Percentiles rank a stretch among this genome's conserved stretches.
Conservation (phyloP, 1,139 yeast genomes). For the Tardiomyces blankii region DNA sequence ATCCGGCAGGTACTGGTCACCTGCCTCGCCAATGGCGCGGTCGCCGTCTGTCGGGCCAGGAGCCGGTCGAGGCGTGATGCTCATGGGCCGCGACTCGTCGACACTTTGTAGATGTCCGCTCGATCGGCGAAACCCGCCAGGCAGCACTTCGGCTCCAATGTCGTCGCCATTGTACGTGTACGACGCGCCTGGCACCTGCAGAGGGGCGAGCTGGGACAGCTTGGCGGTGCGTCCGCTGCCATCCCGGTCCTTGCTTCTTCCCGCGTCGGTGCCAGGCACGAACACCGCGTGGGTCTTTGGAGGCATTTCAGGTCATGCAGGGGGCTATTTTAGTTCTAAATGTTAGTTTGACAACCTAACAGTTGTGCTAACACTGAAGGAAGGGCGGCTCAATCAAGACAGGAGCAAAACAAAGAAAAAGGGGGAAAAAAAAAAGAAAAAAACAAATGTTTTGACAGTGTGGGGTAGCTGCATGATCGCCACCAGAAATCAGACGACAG, state of each 20-base stretch:
- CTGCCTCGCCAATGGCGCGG: neutral
- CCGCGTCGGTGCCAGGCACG: neutral
- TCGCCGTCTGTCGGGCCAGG: neutral
- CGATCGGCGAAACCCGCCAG: slow-evolving; percentile 1
- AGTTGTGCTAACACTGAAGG: too few relatives aligned
- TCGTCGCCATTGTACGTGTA: slow-evolving; percentile 1
- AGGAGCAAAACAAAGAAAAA: too few relatives aligned
- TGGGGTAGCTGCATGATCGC: too few relatives aligned
- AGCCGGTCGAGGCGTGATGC: neutral
- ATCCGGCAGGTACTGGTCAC: slow-evolving; percentile 8
- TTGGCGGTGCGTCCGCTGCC: neutral
- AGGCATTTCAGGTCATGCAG: neutral
- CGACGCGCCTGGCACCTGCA: neutral
- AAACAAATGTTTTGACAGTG: too few relatives aligned
- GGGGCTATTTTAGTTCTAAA: too few relatives aligned
- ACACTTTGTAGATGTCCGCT: neutral
- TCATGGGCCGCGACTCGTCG: neutral
- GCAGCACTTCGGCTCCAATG: slow-evolving; percentile 8
- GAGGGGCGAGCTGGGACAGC: neutral
- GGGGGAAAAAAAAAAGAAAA: too few relatives aligned
- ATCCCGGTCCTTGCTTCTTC: neutral
- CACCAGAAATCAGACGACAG: too few relatives aligned
- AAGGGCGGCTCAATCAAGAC: too few relatives aligned
- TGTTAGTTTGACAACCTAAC: too few relatives aligned
- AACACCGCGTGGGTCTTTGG: neutral